Percentiles rank a stretch among this genome's conserved stretches.
Evolutionary conservation across 352 stramenopile genomes (phyloP).

Genomic region (Globisporangium mamillatum): DNA sequence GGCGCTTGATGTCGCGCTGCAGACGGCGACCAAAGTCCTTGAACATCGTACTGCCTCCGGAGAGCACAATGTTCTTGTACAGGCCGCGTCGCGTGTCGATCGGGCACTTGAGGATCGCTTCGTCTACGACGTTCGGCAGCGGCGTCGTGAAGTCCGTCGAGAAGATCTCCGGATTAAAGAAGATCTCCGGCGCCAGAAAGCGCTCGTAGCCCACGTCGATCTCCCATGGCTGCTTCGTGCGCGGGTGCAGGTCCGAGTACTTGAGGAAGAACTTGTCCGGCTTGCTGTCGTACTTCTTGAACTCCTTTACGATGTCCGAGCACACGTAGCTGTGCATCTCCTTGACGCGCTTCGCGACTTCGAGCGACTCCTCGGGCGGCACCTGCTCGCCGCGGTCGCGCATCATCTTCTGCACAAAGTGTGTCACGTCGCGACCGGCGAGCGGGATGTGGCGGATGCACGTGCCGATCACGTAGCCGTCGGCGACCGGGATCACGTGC

Average conservation of each 20-base stretch:
- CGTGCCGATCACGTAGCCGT: slow-evolving; percentile 95
- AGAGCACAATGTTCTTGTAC: slow-evolving; percentile 97
- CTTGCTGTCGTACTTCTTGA: slow-evolving; percentile 94
- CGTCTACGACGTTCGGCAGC: slow-evolving; percentile 93
- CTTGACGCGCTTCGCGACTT: slow-evolving; percentile 92
- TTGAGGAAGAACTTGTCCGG: slow-evolving; percentile 91
- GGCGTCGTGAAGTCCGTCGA: slow-evolving; percentile 91
- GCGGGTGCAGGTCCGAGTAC: slow-evolving; percentile 77
- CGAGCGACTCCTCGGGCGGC: slow-evolving; percentile 89
- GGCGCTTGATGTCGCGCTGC: slow-evolving; percentile 93
- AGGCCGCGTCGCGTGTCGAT: slow-evolving; percentile 93
- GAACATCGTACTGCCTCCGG: slow-evolving; percentile 96
- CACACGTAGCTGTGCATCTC: slow-evolving; percentile 95
- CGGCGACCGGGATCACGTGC: slow-evolving; percentile 93
- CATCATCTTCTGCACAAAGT: slow-evolving; percentile 94
- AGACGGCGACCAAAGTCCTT: slow-evolving; percentile 95
- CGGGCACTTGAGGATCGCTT: slow-evolving; percentile 94
- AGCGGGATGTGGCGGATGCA: slow-evolving; percentile 95
- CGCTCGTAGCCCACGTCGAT: slow-evolving; percentile 93
- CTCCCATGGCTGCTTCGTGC: slow-evolving; percentile 82
- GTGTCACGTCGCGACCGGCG: slow-evolving; percentile 92
- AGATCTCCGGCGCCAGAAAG: slow-evolving; percentile 95
- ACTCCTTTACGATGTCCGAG: slow-evolving; percentile 94
- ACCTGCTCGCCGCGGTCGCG: slow-evolving; percentile 90
- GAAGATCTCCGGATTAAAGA: slow-evolving; percentile 97